These are phyloP conservation scores for Parafenestella ontariensis DNA, from an alignment of 2,329 filamentous ascomycete species.

Conservation along the genomic window DNA sequence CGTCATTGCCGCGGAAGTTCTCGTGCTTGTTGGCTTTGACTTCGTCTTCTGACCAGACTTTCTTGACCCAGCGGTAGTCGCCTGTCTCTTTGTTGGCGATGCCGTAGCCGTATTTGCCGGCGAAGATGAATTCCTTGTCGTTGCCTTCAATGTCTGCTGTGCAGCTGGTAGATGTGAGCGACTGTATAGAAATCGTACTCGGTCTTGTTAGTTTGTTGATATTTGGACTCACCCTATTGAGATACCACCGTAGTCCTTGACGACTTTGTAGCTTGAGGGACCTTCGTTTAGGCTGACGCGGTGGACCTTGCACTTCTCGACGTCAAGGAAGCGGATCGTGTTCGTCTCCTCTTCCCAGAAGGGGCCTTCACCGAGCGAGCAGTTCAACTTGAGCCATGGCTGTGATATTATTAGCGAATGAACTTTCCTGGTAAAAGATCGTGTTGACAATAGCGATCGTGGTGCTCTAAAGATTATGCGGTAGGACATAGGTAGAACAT, in stretches of 20 bases:
- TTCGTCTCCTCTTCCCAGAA: constrained; percentile 73
- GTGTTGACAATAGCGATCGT: neutral
- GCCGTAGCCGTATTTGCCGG: constrained; percentile 83
- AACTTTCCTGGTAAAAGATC: neutral
- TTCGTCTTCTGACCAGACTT: constrained; percentile 62
- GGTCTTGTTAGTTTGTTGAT: neutral
- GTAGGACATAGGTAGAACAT: neutral
- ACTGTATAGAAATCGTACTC: neutral
- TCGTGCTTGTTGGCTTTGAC: constrained; percentile 54
- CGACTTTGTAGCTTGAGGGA: constrained; percentile 62
- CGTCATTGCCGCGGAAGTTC: constrained; percentile 76
- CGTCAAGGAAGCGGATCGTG: constrained; percentile 80
- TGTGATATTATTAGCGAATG: constrained; percentile 26
- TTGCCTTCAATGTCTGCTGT: constrained; percentile 79
- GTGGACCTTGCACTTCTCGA: constrained; percentile 78
- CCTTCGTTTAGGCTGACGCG: constrained; percentile 71
- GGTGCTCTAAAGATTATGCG: neutral
- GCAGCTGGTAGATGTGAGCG: constrained; percentile 28
- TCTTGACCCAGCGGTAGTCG: constrained; percentile 63
- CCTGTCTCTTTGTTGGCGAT: constrained; percentile 71
- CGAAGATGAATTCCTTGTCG: constrained; percentile 75
- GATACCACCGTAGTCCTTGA: constrained; percentile 63
- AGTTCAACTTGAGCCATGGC: constrained; percentile 67
- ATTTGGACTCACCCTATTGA: constrained; percentile 58
- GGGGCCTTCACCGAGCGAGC: constrained; percentile 75